A percentile compares a stretch with the other conserved stretches of the same genome.
phyloP scores from a whole-genome alignment of 768 basidiomycete genomes.

The Dacryopinax primogenitus region DNA sequence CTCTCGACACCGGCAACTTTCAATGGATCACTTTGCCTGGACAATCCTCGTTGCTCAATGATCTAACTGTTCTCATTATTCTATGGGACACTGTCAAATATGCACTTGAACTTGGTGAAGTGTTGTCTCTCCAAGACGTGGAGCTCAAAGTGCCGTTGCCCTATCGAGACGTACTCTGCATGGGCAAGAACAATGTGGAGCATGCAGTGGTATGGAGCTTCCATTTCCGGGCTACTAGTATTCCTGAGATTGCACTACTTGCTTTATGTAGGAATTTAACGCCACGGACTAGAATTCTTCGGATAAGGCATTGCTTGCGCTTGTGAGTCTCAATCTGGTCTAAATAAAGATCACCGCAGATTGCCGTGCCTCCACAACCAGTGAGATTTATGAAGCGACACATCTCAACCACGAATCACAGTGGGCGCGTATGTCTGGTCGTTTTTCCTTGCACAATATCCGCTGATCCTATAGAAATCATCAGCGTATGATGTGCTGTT shows the following conservation, averaged over 20 bases:
- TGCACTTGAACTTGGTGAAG: background rate
- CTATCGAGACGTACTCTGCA: slow-evolving; percentile 22
- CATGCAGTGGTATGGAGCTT: slow-evolving; percentile 10
- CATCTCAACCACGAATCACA: slow-evolving; percentile 21
- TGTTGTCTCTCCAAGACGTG: slow-evolving; percentile 15
- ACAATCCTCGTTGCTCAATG: background rate
- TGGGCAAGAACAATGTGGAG: slow-evolving; percentile 23
- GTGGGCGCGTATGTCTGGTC: too few relatives aligned
- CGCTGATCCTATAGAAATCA: too few relatives aligned
- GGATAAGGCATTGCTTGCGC: slow-evolving; percentile 10
- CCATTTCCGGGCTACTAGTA: background rate
- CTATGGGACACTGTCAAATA: background rate
- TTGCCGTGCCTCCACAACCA: slow-evolving; percentile 17
- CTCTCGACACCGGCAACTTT: background rate
- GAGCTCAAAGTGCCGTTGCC: slow-evolving; percentile 20
- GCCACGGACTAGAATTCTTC: slow-evolving; percentile 18
- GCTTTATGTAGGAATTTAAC: slow-evolving; percentile 17
- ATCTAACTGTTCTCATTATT: background rate
- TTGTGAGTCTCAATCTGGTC: background rate
- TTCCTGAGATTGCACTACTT: slow-evolving; percentile 6
- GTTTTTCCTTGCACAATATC: too few relatives aligned
- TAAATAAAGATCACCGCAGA: slow-evolving; percentile 9
- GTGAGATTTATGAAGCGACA: slow-evolving; percentile 26
- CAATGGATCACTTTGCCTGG: background rate
- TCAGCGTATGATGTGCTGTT: too few relatives aligned